Evolutionary conservation across 164 flowering plant genomes (phyloP).

Genomic region (Taxillus chinensis): DNA sequence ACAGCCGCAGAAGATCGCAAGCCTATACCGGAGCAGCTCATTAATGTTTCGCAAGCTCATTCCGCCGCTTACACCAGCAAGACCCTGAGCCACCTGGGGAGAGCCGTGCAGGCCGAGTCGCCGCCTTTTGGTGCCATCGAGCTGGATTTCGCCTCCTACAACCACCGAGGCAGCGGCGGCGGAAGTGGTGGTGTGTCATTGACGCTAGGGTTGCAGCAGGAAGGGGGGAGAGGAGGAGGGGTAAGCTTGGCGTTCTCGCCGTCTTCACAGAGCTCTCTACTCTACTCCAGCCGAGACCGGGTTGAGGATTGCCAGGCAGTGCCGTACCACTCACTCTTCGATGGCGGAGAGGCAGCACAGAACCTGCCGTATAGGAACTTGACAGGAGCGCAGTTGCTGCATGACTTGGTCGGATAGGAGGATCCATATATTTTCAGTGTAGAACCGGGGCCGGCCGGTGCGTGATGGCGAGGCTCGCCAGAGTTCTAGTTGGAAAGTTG

Average conservation of each 20-base stretch:
- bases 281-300: constrained; percentile 39
- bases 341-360: constrained; percentile 48
- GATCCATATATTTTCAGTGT: no score
- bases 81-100: constrained; percentile 23
- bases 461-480: no score
- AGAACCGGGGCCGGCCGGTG: no score
- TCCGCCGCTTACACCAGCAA: constrained; percentile 13
- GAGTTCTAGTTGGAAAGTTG: no score
- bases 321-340: constrained; percentile 50
- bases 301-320: constrained; percentile 56
- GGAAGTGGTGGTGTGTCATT: constrained; percentile 51
- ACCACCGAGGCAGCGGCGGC: constrained; percentile 15
- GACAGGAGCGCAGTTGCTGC: constrained; percentile 86
- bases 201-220: constrained; percentile 83
- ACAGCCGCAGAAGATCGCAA: no score
- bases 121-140: constrained; percentile 31
- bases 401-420: constrained; percentile 54
- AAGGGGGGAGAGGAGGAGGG: constrained; percentile 30
- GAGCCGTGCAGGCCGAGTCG: background rate
- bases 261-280: constrained; percentile 38
- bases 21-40: no score
- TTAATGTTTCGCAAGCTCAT: no score
- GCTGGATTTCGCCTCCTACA: constrained; percentile 62
- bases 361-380: constrained; percentile 65
- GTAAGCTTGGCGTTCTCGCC: constrained; percentile 58